Percentiles rank a stretch among this genome's conserved stretches.
Conservation (phyloP, 2,329 filamentous ascomycete species). For the Colletotrichum liaoningense region DNA sequence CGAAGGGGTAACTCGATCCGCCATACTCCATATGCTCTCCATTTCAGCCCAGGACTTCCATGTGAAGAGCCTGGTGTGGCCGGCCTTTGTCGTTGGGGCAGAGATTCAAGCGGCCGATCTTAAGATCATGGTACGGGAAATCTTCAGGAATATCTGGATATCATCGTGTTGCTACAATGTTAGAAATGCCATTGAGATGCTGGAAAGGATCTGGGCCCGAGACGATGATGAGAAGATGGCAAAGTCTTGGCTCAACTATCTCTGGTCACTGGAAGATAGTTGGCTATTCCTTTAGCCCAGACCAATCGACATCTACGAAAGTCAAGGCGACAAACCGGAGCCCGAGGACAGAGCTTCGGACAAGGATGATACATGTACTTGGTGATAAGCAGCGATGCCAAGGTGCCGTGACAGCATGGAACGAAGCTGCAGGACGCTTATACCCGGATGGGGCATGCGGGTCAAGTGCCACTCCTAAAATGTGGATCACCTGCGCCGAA, state of each 20-base stretch:
- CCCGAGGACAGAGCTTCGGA: not conserved
- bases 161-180: constrained; percentile 29
- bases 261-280: constrained; percentile 25
- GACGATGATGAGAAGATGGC: not conserved
- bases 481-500: constrained; percentile 20
- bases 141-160: constrained; percentile 23
- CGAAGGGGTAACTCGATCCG: not conserved
- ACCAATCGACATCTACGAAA: not conserved
- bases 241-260: constrained; percentile 15
- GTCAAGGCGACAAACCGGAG: not conserved
- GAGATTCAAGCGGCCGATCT: constrained; percentile 9
- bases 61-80: constrained; percentile 31
- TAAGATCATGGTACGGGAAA: not conserved
- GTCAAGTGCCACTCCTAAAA: constrained; percentile 16
- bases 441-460: constrained; percentile 19
- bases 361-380: not conserved
- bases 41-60: constrained; percentile 20
- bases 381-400: not conserved
- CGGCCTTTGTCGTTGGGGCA: constrained; percentile 20
- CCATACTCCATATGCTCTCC: constrained; percentile 16
- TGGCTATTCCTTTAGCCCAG: constrained; percentile 21
- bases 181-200: constrained; percentile 13
- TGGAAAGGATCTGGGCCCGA: constrained; percentile 23
- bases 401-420: not conserved
- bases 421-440: constrained; percentile 17